A percentile compares a stretch with the other conserved stretches of the same genome.
Evolutionary conservation across 164 flowering plant genomes (phyloP).

Genomic region (Magnolia officinalis): DNA sequence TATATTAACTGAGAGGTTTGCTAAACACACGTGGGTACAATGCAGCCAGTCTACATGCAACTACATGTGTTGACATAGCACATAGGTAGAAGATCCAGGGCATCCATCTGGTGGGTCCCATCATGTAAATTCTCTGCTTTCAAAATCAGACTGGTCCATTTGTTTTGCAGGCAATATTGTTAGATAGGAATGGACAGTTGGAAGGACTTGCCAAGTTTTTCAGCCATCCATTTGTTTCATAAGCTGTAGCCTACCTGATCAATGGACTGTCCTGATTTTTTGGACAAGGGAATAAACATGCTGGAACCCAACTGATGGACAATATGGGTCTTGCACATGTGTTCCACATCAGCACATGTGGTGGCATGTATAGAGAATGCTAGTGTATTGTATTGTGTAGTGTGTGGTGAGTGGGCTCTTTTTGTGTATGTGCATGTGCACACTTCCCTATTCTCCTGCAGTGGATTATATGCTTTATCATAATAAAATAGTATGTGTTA

Average conservation of each 20-base stretch:
- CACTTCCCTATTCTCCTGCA: no score
- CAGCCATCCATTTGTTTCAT: neutral
- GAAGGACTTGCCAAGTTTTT: neutral
- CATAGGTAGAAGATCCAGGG: neutral
- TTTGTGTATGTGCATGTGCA: no score
- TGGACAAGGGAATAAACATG: neutral
- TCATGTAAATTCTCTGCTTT: neutral
- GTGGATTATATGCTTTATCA: no score
- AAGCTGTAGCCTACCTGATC: neutral
- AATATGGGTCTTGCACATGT: no score
- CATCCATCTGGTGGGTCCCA: neutral
- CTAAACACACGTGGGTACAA: neutral
- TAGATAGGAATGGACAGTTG: neutral
- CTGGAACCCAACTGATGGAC: no score
- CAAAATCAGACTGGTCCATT: neutral
- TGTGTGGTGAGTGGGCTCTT: no score
- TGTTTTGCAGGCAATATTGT: neutral
- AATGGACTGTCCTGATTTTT: neutral
- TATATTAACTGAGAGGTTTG: neutral
- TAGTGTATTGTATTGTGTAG: no score
- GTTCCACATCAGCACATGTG: no score
- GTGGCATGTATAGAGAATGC: no score
- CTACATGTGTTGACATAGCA: no score
- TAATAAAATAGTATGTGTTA: no score
- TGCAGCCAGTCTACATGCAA: no score